Conservation (phyloP, 805 yeast genomes). For the Candida ovalis region DNA sequence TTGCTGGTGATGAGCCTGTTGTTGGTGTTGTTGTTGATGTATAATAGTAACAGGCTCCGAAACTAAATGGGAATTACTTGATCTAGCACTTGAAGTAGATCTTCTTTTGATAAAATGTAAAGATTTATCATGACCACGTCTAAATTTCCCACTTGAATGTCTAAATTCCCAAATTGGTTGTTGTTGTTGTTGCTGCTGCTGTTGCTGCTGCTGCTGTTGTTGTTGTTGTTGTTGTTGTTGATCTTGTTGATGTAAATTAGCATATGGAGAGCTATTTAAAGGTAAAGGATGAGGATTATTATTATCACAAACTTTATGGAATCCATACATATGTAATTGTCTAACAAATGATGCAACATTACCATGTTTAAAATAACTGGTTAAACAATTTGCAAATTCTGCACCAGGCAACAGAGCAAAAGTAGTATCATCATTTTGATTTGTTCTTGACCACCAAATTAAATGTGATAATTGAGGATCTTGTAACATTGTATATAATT, state of each 20-base stretch:
- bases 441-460: constrained; percentile 60
- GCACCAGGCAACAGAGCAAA: constrained; percentile 64
- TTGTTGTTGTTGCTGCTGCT: not conserved
- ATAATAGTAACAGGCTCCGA: constrained; percentile 1
- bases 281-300: constrained; percentile 22
- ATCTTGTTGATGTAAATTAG: constrained; percentile 7
- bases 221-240: constrained; percentile 9
- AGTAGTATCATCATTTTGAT: constrained; percentile 43
- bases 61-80: constrained; percentile 1
- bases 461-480: constrained; percentile 50
- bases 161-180: constrained; percentile 53
- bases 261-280: not conserved
- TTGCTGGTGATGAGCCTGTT: constrained; percentile 15
- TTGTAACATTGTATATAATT: constrained; percentile 58
- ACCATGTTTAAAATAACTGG: constrained; percentile 88
- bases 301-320: constrained; percentile 70
- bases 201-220: constrained; percentile 7
- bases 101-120: constrained; percentile 47
- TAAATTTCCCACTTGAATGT: constrained; percentile 48
- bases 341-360: constrained; percentile 91
- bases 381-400: constrained; percentile 56
- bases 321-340: constrained; percentile 94
- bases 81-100: constrained; percentile 34
- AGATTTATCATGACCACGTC: constrained; percentile 42
- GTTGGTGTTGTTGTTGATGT: constrained; percentile 15